Percentiles rank a stretch among this genome's conserved stretches.
Evolutionary conservation across 352 stramenopile species (phyloP).

Genomic region (Blastocystis sp.): DNA sequence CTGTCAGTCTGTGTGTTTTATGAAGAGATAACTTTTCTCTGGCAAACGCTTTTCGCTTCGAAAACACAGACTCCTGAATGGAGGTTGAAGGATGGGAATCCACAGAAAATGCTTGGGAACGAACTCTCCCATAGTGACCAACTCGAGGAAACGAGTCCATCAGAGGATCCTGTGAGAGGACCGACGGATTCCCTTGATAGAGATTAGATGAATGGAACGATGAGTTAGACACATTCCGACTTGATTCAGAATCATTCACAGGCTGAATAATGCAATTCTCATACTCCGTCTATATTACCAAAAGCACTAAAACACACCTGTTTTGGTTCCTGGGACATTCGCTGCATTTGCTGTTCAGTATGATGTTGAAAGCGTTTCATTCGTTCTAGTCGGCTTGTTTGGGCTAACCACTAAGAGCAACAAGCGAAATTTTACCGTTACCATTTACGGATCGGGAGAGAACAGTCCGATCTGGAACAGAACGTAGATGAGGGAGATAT

Average conservation of each 20-base stretch:
- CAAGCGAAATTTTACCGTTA: background rate
- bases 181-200: background rate
- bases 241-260: background rate
- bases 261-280: slow-evolving; percentile 45
- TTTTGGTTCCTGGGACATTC: background rate
- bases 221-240: background rate
- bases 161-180: background rate
- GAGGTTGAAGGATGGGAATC: background rate
- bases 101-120: slow-evolving; percentile 1
- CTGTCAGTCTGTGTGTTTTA: background rate
- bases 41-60: background rate
- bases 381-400: background rate
- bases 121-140: background rate
- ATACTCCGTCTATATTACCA: slow-evolving; percentile 1
- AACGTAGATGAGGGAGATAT: background rate
- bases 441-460: background rate
- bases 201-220: background rate
- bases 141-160: background rate
- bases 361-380: slow-evolving; percentile 47
- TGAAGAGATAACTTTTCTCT: background rate
- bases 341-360: slow-evolving; percentile 28
- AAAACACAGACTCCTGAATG: background rate
- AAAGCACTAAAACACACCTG: background rate
- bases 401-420: background rate
- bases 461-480: background rate